Evolutionary conservation across 306 rosid species (phyloP), one percentile per base, ranked within the genome.

Genomic region (Trichosanthes cucumerina): DNA sequence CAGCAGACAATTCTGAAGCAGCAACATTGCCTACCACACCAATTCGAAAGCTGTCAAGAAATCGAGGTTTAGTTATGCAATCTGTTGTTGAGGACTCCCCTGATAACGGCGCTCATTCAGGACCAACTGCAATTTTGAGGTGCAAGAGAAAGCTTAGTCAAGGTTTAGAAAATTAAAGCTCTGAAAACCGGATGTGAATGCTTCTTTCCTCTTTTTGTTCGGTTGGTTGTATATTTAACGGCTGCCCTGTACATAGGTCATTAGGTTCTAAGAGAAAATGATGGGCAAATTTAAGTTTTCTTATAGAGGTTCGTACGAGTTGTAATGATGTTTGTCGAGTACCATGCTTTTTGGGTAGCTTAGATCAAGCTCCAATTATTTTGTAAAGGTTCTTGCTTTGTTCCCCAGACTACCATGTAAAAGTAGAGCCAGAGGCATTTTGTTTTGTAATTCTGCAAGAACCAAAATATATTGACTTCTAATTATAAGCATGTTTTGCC

Each of bases 1-100:
- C 65, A 4, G 47, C 31, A 1, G 59, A 38, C 2, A 46, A 80
- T 78, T 84, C 91, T 38, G 85, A 77, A 26, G 12, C 58, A 7
- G 80, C 78, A 18, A 44, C 81, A 8, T 21, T 78, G 57, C 79
- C 82, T 47, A 75, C 88, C 6, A 88, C 93, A 3, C 97, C 93
- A 6, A 93, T 90, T 13, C 81, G 88, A 62, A 93, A 91, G 82
- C 78, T 91, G 38, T 84, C 91, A 1, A 81, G 93, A 39, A 93
- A 93, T 33, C 84, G 91, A 21, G 95, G 91, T 62, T 80, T 69
- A 70, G 85, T 92, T 76, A 64, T 89, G 64, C 91, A 80, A 52
- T 24, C 79, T 56, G 62, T 90, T 60, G 91, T 80, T 4, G 87
- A 90, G 82, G 91, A 89, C 39, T 84, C 89, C 47, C 93, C 93